A percentile compares a stretch with the other conserved stretches of the same genome.
phyloP scores from a whole-genome alignment of 768 basidiomycete genomes.

The Lactarius sanguifluus region DNA sequence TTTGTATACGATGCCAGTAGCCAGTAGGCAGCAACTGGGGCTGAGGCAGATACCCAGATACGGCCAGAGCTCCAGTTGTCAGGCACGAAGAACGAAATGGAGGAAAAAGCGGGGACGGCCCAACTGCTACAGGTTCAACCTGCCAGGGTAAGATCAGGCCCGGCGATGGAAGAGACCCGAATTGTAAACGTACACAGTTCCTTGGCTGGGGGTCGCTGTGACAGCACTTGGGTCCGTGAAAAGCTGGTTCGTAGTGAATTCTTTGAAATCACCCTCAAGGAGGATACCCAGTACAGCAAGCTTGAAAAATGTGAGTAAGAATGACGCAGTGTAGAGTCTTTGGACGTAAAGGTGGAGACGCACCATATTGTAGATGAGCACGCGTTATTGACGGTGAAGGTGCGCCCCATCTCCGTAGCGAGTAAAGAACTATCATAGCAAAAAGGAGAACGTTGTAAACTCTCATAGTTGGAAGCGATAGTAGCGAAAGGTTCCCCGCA shows the following conservation, averaged over 20 bases:
- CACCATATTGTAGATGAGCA: constrained; percentile 47
- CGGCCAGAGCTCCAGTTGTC: constrained; percentile 43
- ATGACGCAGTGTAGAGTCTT: neutral
- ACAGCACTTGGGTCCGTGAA: constrained; percentile 39
- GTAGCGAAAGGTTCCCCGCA: neutral
- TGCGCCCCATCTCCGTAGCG: constrained; percentile 27
- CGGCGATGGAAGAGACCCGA: neutral
- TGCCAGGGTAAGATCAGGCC: neutral
- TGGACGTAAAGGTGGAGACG: constrained; percentile 13
- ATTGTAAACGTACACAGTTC: constrained; percentile 34
- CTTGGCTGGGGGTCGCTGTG: constrained; percentile 32
- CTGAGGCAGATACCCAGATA: constrained; percentile 37
- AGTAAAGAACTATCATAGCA: neutral
- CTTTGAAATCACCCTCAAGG: neutral
- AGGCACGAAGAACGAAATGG: constrained; percentile 38
- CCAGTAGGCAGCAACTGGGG: neutral
- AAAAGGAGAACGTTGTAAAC: neutral
- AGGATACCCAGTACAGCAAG: constrained; percentile 33
- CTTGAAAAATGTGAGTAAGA: constrained; percentile 23
- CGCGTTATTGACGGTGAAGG: constrained; percentile 44
- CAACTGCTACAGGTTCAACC: neutral
- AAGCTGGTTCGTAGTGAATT: constrained; percentile 26
- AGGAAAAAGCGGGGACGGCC: constrained; percentile 26
- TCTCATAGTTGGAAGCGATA: neutral
- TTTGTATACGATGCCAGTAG: constrained; percentile 12